These are phyloP conservation scores for Parathielavia hyrcaniae DNA, from an alignment of 495 filamentous ascomycete genomes.

Conservation along the genomic window DNA sequence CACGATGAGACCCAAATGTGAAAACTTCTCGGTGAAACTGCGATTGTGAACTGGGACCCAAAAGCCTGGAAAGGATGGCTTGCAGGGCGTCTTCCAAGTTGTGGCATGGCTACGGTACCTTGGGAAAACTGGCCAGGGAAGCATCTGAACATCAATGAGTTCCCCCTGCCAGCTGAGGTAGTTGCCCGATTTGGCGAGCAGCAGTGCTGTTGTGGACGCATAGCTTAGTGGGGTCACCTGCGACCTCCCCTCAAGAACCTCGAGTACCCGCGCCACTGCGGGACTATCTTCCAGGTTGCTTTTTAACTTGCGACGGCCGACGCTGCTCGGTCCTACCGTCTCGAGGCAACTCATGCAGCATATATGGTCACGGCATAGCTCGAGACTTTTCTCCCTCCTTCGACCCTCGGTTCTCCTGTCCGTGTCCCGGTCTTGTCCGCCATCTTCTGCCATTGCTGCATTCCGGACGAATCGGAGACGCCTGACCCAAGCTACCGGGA, in stretches of 20 bases:
- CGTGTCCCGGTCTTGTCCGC: constrained; percentile 7
- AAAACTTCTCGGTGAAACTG: too few species aligned
- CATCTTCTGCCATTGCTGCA: constrained; percentile 12
- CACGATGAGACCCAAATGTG: too few species aligned
- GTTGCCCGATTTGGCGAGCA: background rate
- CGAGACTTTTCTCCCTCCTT: constrained; percentile 12
- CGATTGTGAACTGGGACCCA: too few species aligned
- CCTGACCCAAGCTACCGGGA: constrained; percentile 3
- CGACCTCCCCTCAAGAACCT: constrained; percentile 14
- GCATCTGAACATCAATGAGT: too few species aligned
- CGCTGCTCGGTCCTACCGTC: constrained; percentile 2
- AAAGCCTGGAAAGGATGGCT: too few species aligned
- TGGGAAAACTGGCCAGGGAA: too few species aligned
- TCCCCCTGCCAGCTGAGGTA: background rate
- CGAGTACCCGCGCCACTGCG: constrained; percentile 14
- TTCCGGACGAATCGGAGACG: constrained; percentile 14
- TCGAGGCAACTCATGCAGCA: constrained; percentile 22
- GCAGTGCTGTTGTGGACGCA: background rate
- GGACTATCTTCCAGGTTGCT: background rate
- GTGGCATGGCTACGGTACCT: too few species aligned
- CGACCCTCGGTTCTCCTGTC: constrained; percentile 11
- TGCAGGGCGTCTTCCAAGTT: too few species aligned
- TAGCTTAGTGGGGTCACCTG: constrained; percentile 4
- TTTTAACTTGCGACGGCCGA: background rate
- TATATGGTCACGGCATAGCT: constrained; percentile 24